A percentile compares a stretch with the other conserved stretches of the same genome.
Conservation (phyloP, 1,284 basidiomycete genomes). For the Pulveroboletus sp. region DNA sequence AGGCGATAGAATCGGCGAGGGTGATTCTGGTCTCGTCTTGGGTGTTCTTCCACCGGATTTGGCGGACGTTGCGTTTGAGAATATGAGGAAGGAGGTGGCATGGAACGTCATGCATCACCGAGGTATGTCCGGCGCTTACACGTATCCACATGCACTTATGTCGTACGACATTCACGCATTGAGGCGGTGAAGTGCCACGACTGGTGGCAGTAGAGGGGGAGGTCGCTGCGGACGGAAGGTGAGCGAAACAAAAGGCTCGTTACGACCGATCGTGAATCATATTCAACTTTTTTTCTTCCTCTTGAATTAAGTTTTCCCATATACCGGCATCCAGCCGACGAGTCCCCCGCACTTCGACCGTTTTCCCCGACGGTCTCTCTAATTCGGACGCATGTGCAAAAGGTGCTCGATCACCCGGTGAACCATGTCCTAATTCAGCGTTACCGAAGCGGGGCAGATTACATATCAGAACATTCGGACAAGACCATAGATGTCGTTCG, state of each 20-base stretch:
- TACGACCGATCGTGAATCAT: conserved; percentile 4
- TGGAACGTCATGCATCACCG: conserved; percentile 75
- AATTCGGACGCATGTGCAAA: conserved; percentile 63
- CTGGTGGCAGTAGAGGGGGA: conserved; percentile 72
- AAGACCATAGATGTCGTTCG: conserved; percentile 76
- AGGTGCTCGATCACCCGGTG: conserved; percentile 55
- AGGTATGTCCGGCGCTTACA: conserved; percentile 41
- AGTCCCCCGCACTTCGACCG: conserved; percentile 61
- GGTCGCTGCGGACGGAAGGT: conserved; percentile 64
- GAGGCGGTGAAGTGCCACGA: conserved; percentile 76
- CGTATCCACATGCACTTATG: conserved; percentile 3
- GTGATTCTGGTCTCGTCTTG: conserved; percentile 59
- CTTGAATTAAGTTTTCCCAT: conserved; percentile 57
- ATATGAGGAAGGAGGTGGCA: conserved; percentile 58
- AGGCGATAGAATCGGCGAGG: conserved; percentile 55
- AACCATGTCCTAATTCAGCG: conserved; percentile 79
- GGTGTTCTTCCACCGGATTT: conserved; percentile 57
- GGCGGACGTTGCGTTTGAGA: conserved; percentile 55
- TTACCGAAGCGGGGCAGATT: conserved; percentile 73
- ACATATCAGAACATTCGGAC: conserved; percentile 80
- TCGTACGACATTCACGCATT: conserved; percentile 7
- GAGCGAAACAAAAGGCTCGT: conserved; percentile 12
- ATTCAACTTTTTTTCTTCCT: conserved; percentile 5
- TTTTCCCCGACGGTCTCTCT: conserved; percentile 66
- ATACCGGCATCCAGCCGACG: conserved; percentile 77